Evolutionary conservation across 2,329 filamentous ascomycete genomes (phyloP).

Genomic region (Stagonosporopsis cucurbitacearum): DNA sequence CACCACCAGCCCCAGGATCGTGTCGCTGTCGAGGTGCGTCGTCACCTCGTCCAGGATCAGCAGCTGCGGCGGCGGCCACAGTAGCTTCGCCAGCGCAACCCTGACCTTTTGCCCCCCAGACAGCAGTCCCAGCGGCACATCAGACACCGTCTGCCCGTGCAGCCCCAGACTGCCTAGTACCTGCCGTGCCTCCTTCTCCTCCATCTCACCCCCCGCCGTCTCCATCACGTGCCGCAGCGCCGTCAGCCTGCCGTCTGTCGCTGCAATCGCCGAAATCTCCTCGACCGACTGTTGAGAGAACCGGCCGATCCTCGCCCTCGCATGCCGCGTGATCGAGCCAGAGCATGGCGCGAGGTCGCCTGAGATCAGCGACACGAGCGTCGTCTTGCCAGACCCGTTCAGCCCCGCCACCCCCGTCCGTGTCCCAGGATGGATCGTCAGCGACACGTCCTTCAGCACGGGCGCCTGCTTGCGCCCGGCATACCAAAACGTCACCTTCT

Average conservation of each 20-base stretch:
- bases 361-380: conserved; percentile 70
- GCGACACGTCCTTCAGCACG: conserved; percentile 67
- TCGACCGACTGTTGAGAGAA: conserved; percentile 84
- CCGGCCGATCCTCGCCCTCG: conserved; percentile 73
- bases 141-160: conserved; percentile 71
- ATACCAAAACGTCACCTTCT: conserved; percentile 73
- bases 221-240: conserved; percentile 68
- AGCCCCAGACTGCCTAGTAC: conserved; percentile 74
- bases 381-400: conserved; percentile 84
- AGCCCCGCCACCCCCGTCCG: conserved; percentile 77
- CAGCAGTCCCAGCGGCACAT: conserved; percentile 74
- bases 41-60: conserved; percentile 82
- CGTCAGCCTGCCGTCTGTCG: conserved; percentile 62
- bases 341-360: conserved; percentile 59
- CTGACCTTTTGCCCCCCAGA: conserved; percentile 77
- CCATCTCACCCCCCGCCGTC: conserved; percentile 57
- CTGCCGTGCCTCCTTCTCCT: conserved; percentile 71
- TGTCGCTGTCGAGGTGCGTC: conserved; percentile 84
- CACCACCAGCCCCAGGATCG: conserved; percentile 72
- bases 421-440: conserved; percentile 76
- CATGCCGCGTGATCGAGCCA: conserved; percentile 70
- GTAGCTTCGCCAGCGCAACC: conserved; percentile 70
- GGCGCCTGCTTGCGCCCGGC: conserved; percentile 48
- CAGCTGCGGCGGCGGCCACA: conserved; percentile 73
- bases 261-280: conserved; percentile 64